These are phyloP conservation scores for Massariosphaeria phaeospora DNA, from an alignment of 495 filamentous ascomycete genomes.

Conservation along the genomic window DNA sequence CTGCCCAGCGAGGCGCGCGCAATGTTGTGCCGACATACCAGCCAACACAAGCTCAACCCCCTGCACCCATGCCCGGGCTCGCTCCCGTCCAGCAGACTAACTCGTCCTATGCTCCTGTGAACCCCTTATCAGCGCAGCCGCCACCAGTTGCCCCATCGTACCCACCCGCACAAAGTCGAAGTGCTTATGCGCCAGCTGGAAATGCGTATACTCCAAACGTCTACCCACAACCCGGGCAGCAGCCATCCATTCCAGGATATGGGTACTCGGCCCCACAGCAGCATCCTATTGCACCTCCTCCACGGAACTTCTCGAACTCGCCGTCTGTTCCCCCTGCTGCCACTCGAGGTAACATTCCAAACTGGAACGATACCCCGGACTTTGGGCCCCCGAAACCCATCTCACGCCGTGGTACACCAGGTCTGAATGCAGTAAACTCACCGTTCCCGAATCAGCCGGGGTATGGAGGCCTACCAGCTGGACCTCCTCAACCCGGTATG, in stretches of 20 bases:
- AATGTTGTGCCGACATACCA: constrained; percentile 30
- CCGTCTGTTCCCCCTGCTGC: constrained; percentile 61
- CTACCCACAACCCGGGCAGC: too few relatives aligned
- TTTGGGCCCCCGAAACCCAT: constrained; percentile 70
- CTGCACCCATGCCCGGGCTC: constrained; percentile 12
- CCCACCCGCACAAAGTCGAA: constrained; percentile 34
- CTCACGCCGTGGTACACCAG: constrained; percentile 67
- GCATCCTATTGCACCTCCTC: constrained; percentile 51
- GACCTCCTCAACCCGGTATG: constrained; percentile 26
- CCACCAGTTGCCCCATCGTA: constrained; percentile 13
- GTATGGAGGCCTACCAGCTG: constrained; percentile 42
- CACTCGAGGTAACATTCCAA: constrained; percentile 61
- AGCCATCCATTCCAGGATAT: constrained; percentile 33
- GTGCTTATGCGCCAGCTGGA: constrained; percentile 60
- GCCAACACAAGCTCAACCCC: constrained; percentile 1
- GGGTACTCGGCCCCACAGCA: constrained; percentile 39
- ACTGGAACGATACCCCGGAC: constrained; percentile 91
- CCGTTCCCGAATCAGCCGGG: constrained; percentile 60
- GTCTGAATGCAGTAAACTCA: constrained; percentile 53
- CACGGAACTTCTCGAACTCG: constrained; percentile 54
- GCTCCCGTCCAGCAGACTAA: constrained; percentile 19
- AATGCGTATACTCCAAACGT: constrained; percentile 45
- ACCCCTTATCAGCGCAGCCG: constrained; percentile 9
- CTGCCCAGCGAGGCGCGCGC: constrained; percentile 31
- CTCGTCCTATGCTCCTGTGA: constrained; percentile 34